Evolutionary conservation across 139 green algal genomes (phyloP), one percentile per base, ranked within the genome.

Genomic region (Yamagishiella unicocca): DNA sequence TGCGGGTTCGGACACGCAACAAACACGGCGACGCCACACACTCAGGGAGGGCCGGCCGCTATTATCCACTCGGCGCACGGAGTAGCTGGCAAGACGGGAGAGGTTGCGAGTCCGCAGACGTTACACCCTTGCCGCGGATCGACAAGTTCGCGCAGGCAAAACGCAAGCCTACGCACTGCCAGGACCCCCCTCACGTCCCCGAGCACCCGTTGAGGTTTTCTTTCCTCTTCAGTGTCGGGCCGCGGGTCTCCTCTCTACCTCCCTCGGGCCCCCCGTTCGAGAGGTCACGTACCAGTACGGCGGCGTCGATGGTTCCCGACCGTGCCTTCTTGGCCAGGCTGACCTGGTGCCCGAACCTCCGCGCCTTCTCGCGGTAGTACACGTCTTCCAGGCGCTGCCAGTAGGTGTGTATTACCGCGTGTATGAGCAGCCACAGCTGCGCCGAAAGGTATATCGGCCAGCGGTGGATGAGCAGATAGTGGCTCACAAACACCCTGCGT

Each of bases 261-360:
- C 50, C 50, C 50, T 12, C 12, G 50, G 50, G 50, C 50, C 50
- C 64, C 64, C 25, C 19, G 25, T 35, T 74, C 31, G n/a, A n/a
- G n/a, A n/a, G n/a, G n/a, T n/a, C 67, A 29, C 67, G 7, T 33
- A 83, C 76, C 76, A 83, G 76, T 35, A 83, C 76, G 35, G 76
- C 76, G 33, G 33, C 76, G 19, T 83, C 76, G 31, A 83, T 31
- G 2, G 76, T 83, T 4, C 76, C 76, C 5, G 37, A 53, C 24
- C 76, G 76, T 17, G 74, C 46, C 29, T 67, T 67, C 74, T 82
- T 64, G 45, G 6, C 74, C 21, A 37, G 74, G n/a, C 22, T 82
- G 3, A 50, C 6, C n/a, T 45, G 31, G 17, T 46, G 31, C 25
- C 45, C 46, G 46, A 64, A 35, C 2, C 72, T 42, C 42, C 25